These are phyloP conservation scores for Haplographium delicatum DNA, from an alignment of 495 filamentous ascomycete genomes.

Conservation along the genomic window DNA sequence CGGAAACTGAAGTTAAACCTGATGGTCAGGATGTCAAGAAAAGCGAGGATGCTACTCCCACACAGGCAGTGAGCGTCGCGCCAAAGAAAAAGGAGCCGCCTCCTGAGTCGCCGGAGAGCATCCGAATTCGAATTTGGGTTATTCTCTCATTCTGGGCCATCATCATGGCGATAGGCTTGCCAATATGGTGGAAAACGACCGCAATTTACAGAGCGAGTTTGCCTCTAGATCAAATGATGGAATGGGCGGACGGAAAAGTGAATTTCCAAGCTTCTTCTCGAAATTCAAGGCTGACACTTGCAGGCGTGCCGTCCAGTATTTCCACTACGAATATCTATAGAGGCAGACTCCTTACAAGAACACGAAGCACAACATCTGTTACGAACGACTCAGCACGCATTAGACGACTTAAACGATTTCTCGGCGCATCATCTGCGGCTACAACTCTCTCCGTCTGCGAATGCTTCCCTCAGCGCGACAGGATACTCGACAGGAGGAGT, in stretches of 20 bases:
- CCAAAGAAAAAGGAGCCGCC: conserved; percentile 50
- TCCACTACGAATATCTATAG: conserved; percentile 74
- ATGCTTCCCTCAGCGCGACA: conserved; percentile 5
- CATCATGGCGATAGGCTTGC: conserved; percentile 77
- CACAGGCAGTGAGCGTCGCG: conserved; percentile 20
- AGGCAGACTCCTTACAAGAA: conserved; percentile 56
- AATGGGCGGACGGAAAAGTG: conserved; percentile 92
- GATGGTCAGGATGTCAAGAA: background rate
- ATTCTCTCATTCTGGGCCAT: conserved; percentile 90
- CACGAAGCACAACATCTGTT: conserved; percentile 72
- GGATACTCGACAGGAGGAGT: conserved; percentile 15
- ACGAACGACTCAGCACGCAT: conserved; percentile 78
- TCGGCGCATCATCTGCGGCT: conserved; percentile 83
- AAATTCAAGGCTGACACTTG: conserved; percentile 12
- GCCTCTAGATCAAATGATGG: conserved; percentile 80
- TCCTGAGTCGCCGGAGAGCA: conserved; percentile 65
- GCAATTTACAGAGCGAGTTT: conserved; percentile 84
- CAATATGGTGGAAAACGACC: conserved; percentile 97
- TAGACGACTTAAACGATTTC: conserved; percentile 89
- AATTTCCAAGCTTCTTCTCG: conserved; percentile 14
- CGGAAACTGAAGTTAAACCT: background rate
- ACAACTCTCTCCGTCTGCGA: conserved; percentile 48
- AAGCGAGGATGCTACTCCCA: conserved; percentile 12
- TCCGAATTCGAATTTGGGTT: conserved; percentile 63
- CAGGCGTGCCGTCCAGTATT: conserved; percentile 86